Percentiles rank a stretch among this genome's conserved stretches.
These are phyloP conservation scores for Suillus brevipes DNA, from an alignment of 768 basidiomycete genomes.

Conservation along the genomic window DNA sequence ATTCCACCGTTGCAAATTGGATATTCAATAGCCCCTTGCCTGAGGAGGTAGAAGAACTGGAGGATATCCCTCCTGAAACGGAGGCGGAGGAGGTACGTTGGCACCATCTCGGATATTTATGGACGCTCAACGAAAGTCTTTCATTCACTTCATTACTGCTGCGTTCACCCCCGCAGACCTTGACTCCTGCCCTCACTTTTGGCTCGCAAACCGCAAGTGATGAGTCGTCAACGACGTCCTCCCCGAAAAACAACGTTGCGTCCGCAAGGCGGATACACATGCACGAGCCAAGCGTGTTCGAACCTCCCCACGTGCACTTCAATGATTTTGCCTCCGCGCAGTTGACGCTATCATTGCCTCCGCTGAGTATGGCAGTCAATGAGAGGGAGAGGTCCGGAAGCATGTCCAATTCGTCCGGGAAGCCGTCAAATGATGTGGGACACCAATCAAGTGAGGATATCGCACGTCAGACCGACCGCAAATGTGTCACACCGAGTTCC, in stretches of 20 bases:
- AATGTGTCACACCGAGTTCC: constrained; percentile 16
- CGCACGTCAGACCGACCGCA: constrained; percentile 8
- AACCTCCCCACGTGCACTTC: constrained; percentile 32
- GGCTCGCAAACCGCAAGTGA: constrained; percentile 45
- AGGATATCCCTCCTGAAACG: constrained; percentile 17
- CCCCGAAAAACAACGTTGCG: constrained; percentile 20
- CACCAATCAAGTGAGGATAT: constrained; percentile 27
- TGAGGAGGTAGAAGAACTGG: constrained; percentile 54
- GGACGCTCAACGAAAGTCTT: neutral
- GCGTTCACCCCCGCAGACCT: constrained; percentile 17
- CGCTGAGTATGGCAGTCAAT: constrained; percentile 5
- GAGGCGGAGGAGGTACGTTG: constrained; percentile 32
- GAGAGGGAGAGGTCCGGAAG: neutral
- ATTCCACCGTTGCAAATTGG: constrained; percentile 63
- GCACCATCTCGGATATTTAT: neutral
- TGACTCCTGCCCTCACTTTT: constrained; percentile 38
- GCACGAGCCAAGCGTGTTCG: constrained; percentile 30
- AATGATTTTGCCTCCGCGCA: constrained; percentile 33
- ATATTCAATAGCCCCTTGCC: constrained; percentile 64
- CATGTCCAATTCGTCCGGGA: constrained; percentile 5
- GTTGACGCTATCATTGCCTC: constrained; percentile 27
- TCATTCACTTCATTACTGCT: constrained; percentile 2
- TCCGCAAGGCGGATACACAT: constrained; percentile 25
- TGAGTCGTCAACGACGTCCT: constrained; percentile 38
- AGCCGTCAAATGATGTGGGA: constrained; percentile 12